A percentile compares a stretch with the other conserved stretches of the same genome.
phyloP scores from a whole-genome alignment of 2,329 filamentous ascomycete genomes.

The Xylaria sp. region DNA sequence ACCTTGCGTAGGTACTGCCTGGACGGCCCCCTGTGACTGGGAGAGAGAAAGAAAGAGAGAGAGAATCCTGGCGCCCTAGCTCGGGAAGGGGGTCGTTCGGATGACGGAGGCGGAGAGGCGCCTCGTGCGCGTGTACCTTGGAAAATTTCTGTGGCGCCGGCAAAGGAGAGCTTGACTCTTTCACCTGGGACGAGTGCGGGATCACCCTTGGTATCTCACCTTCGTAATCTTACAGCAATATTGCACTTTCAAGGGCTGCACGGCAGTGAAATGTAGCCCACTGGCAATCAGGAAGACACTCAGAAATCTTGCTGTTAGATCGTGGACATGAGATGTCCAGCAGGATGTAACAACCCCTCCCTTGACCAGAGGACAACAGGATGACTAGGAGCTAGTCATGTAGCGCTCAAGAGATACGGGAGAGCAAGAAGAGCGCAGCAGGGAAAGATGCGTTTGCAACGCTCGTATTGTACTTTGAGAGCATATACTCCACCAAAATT shows the following conservation, averaged over 20 bases:
- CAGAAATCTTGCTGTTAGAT: conserved; percentile 2
- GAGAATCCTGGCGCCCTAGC: conserved; percentile 7
- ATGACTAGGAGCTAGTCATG: neutral
- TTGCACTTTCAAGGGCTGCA: neutral
- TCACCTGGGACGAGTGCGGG: conserved; percentile 34
- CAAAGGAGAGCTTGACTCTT: conserved; percentile 32
- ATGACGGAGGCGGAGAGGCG: conserved; percentile 17
- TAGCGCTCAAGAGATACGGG: neutral
- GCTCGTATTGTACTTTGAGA: conserved; percentile 5
- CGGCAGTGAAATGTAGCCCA: neutral
- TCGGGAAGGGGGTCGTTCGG: conserved; percentile 19
- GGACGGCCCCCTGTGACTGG: conserved; percentile 12
- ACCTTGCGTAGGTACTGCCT: conserved; percentile 10
- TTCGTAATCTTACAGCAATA: neutral
- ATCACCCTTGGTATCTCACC: conserved; percentile 37
- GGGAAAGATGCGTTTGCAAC: neutral
- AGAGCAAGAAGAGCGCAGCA: neutral
- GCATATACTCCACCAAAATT: neutral
- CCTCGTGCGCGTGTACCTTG: conserved; percentile 5
- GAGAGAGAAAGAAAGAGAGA: conserved; percentile 1
- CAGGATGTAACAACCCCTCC: conserved; percentile 9
- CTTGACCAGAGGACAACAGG: neutral
- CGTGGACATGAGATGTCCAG: neutral
- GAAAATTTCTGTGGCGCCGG: conserved; percentile 31
- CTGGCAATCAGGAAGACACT: neutral